phyloP scores from a whole-genome alignment of 78 protist genomes.

The Dictyostelium capitatum region DNA sequence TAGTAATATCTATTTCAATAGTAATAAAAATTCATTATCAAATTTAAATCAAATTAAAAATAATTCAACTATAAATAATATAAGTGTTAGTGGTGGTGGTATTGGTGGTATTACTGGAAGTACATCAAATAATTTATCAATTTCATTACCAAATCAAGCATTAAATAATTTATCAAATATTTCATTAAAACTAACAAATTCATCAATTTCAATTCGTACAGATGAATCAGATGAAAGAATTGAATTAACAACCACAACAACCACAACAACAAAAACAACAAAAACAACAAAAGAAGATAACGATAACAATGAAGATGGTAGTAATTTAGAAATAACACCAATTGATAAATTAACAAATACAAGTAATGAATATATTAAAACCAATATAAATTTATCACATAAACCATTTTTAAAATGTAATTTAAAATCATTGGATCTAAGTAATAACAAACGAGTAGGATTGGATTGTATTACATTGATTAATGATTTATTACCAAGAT shows the following conservation, averaged over 20 bases:
- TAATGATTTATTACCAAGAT: not conserved
- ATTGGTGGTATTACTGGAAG: too few relatives aligned
- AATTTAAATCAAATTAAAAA: not conserved
- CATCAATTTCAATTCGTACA: not conserved
- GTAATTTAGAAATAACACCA: conserved; percentile 21
- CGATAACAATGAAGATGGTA: not conserved
- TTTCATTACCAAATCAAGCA: not conserved
- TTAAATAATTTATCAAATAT: not conserved
- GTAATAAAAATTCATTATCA: not conserved
- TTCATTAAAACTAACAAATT: not conserved
- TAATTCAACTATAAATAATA: not conserved
- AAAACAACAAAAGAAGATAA: not conserved
- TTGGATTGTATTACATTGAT: conserved; percentile 31
- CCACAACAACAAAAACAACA: not conserved
- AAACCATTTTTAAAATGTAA: conserved; percentile 13
- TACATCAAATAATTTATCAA: too few relatives aligned
- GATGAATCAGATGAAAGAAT: not conserved
- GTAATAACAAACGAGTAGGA: conserved; percentile 24
- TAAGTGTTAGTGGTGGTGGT: not conserved
- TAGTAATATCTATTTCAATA: not conserved
- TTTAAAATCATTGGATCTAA: conserved; percentile 1
- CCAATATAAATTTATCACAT: conserved; percentile 7
- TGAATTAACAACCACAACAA: not conserved
- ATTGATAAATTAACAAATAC: not conserved
- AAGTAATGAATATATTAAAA: not conserved